A percentile compares a stretch with the other conserved stretches of the same genome.
These are phyloP conservation scores for Vitis hybrid DNA, from an alignment of 177 flowering plant genomes.

Conservation along the genomic window DNA sequence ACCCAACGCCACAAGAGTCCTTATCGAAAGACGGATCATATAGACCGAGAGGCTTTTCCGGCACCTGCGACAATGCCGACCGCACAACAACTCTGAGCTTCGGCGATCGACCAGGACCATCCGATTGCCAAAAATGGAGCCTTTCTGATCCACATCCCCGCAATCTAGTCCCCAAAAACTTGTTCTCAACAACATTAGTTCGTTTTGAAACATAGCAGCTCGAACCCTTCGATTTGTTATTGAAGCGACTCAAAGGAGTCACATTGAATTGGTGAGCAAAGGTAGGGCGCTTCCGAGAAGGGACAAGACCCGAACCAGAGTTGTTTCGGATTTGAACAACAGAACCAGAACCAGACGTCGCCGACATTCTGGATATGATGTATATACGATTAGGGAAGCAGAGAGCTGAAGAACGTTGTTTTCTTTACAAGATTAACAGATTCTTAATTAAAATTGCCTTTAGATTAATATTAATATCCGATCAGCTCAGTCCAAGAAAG, in stretches of 20 bases:
- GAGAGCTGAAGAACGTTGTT: too few species aligned
- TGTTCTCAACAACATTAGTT: constrained; percentile 29
- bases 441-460: too few species aligned
- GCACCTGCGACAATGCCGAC: constrained; percentile 74
- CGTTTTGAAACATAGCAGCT: constrained; percentile 25
- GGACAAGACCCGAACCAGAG: constrained; percentile 7
- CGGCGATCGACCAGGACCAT: constrained; percentile 68
- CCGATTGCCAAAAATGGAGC: constrained; percentile 61
- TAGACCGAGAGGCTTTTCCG: constrained; percentile 94
- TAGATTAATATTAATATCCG: too few species aligned
- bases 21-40: constrained; percentile 89
- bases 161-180: constrained; percentile 48
- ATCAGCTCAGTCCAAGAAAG: too few species aligned
- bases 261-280: constrained; percentile 19
- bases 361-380: constrained; percentile 34
- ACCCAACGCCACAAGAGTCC: constrained; percentile 99
- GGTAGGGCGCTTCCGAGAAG: constrained; percentile 13
- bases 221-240: constrained; percentile 13
- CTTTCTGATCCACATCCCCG: constrained; percentile 38
- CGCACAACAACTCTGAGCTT: constrained; percentile 54
- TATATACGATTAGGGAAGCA: not conserved
- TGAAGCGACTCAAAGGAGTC: constrained; percentile 16
- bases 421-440: too few species aligned
- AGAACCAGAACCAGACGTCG: constrained; percentile 28
- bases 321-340: constrained; percentile 29